Evolutionary conservation across 176 grass and related monocot genomes (phyloP).

Genomic region (Oryza meridionalis): DNA sequence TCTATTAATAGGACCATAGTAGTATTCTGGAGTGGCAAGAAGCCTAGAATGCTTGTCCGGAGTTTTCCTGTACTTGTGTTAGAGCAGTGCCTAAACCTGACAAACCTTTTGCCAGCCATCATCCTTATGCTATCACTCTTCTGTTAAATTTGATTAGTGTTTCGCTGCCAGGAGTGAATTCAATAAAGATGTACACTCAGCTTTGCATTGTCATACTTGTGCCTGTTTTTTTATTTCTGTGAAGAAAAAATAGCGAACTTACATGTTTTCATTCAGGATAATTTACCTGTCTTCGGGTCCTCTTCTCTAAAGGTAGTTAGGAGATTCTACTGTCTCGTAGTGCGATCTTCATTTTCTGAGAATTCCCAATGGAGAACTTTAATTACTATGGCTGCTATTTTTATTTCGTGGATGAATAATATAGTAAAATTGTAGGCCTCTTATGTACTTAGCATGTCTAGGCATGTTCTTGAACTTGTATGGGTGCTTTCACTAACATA

Average conservation of each 20-base stretch:
- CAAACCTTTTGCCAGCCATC: neutral
- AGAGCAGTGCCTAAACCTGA: neutral
- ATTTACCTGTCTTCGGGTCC: too few species aligned
- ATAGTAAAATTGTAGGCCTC: neutral
- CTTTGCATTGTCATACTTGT: neutral
- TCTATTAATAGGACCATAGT: constrained; percentile 36
- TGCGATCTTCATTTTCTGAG: too few species aligned
- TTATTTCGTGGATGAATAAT: neutral
- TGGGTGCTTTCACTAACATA: neutral
- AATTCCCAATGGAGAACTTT: neutral
- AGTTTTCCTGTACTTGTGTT: too few species aligned
- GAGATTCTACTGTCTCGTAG: too few species aligned
- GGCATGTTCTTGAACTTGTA: neutral
- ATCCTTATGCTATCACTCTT: neutral
- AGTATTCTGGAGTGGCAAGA: constrained; percentile 16
- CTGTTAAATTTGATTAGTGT: neutral
- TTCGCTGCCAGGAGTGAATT: neutral
- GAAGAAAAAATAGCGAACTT: neutral
- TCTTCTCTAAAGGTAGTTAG: too few species aligned
- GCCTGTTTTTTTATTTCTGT: neutral
- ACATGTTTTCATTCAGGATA: too few species aligned
- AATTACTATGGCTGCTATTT: neutral
- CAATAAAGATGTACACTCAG: neutral
- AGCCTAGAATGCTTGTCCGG: too few species aligned
- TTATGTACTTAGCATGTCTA: neutral